Percentiles rank a stretch among this genome's conserved stretches.
Evolutionary conservation across 768 basidiomycete genomes (phyloP).

Genomic region (Tylopilus plumbeoviolaceoides): DNA sequence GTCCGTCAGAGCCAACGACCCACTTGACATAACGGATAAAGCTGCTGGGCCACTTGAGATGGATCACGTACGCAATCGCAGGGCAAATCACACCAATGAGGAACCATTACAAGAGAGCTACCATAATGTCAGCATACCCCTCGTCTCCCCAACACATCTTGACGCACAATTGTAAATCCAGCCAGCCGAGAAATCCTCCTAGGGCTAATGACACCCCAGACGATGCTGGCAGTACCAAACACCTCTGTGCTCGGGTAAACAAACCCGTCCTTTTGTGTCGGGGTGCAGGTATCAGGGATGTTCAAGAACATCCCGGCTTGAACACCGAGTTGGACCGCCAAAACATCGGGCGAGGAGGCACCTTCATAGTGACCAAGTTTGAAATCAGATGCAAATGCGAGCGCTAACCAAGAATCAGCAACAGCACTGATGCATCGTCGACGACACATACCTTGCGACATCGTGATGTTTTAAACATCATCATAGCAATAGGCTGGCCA

Average conservation of each 20-base stretch:
- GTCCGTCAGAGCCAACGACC: too few relatives aligned
- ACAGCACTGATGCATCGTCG: too few relatives aligned
- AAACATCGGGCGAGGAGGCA: too few relatives aligned
- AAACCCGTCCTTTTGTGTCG: slow-evolving; percentile 45
- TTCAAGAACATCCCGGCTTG: slow-evolving; percentile 57
- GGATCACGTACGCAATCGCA: slow-evolving; percentile 47
- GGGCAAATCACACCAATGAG: slow-evolving; percentile 67
- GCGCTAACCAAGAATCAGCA: too few relatives aligned
- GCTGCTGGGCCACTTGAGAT: slow-evolving; percentile 58
- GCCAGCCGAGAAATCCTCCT: slow-evolving; percentile 63
- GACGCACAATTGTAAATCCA: slow-evolving; percentile 50
- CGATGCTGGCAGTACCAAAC: slow-evolving; percentile 75
- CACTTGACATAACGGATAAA: slow-evolving; percentile 62
- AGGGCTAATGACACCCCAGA: slow-evolving; percentile 84
- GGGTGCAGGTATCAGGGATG: slow-evolving; percentile 33
- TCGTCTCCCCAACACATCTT: background rate
- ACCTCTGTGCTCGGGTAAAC: slow-evolving; percentile 68
- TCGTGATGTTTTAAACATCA: too few relatives aligned
- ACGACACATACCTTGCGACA: too few relatives aligned
- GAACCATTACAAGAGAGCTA: slow-evolving; percentile 68
- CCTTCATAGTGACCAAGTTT: too few relatives aligned
- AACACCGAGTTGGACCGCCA: slow-evolving; percentile 53
- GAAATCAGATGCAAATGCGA: too few relatives aligned
- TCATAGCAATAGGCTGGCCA: too few relatives aligned
- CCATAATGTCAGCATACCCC: background rate